Evolutionary conservation across 208 protist species (phyloP).

Genomic region (Crithidia sp.): DNA sequence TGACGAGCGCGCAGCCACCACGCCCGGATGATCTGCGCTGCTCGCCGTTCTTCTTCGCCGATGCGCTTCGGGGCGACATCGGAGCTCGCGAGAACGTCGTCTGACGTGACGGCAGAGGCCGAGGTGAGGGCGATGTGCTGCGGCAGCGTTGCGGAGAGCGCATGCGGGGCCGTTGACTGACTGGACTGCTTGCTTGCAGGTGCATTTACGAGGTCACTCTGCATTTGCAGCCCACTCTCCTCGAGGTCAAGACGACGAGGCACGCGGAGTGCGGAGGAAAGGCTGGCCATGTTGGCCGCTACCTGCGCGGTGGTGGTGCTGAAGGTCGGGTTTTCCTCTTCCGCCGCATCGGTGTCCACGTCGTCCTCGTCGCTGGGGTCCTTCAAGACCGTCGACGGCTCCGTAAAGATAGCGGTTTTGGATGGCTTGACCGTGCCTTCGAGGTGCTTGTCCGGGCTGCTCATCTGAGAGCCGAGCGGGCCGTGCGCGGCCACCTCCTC

Average conservation of each 20-base stretch:
- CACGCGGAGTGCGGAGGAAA: slow-evolving; percentile 8
- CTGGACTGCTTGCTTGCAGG: slow-evolving; percentile 15
- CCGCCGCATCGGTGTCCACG: not conserved
- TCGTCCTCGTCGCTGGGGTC: not conserved
- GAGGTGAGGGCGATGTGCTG: slow-evolving; percentile 6
- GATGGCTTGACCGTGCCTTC: slow-evolving; percentile 12
- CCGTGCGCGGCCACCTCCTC: not conserved
- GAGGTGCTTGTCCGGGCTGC: slow-evolving; percentile 5
- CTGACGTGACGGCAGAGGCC: slow-evolving; percentile 1
- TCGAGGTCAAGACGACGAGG: slow-evolving; percentile 22
- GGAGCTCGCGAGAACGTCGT: not conserved
- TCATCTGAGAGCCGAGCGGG: not conserved
- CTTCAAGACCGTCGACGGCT: not conserved
- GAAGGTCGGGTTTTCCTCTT: not conserved
- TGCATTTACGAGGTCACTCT: not conserved
- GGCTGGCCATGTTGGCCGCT: slow-evolving; percentile 17
- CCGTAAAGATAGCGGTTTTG: not conserved
- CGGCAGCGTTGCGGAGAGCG: slow-evolving; percentile 9
- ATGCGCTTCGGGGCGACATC: not conserved
- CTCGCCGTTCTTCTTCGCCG: slow-evolving; percentile 7
- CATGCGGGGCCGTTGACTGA: not conserved
- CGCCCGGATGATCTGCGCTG: slow-evolving; percentile 34
- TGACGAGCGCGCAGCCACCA: slow-evolving; percentile 30
- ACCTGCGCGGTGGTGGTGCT: slow-evolving; percentile 1
- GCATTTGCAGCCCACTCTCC: not conserved